Conservation (phyloP, 768 basidiomycete species). For the Thelephora aurantiotincta region DNA sequence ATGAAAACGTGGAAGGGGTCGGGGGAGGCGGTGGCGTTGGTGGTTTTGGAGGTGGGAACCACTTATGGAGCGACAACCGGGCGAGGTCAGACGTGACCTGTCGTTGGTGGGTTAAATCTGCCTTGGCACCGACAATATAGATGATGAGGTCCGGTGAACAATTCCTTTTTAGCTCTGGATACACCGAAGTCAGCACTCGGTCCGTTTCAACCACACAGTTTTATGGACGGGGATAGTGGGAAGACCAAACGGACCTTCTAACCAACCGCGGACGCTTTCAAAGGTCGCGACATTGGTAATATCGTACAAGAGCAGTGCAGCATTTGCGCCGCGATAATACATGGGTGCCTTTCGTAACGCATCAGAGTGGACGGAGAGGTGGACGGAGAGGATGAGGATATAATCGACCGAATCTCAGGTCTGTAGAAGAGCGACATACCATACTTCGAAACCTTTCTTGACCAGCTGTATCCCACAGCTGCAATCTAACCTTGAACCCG, state of each 20-base stretch:
- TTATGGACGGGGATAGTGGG: neutral
- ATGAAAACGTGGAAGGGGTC: slow-evolving; percentile 50
- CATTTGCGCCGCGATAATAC: slow-evolving; percentile 94
- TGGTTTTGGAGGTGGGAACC: slow-evolving; percentile 74
- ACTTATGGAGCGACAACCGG: slow-evolving; percentile 69
- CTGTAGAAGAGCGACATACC: slow-evolving; percentile 28
- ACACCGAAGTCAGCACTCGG: slow-evolving; percentile 1
- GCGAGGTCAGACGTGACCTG: slow-evolving; percentile 75
- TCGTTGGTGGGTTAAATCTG: slow-evolving; percentile 57
- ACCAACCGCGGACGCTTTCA: slow-evolving; percentile 85
- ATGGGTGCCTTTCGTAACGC: slow-evolving; percentile 59
- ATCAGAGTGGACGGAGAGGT: slow-evolving; percentile 6
- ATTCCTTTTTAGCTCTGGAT: slow-evolving; percentile 77
- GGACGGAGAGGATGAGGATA: neutral
- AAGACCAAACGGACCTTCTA: slow-evolving; percentile 45
- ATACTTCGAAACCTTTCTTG: slow-evolving; percentile 89
- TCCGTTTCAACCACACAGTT: neutral
- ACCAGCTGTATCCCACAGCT: slow-evolving; percentile 89
- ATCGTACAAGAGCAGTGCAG: slow-evolving; percentile 89
- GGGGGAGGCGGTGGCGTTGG: slow-evolving; percentile 52
- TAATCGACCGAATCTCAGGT: neutral
- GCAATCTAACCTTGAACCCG: slow-evolving; percentile 73
- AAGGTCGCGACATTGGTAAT: slow-evolving; percentile 83
- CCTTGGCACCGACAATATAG: slow-evolving; percentile 91
- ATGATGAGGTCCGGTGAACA: slow-evolving; percentile 81